Evolutionary conservation across 1,284 basidiomycete genomes (phyloP).

Genomic region (Pterula multifida): DNA sequence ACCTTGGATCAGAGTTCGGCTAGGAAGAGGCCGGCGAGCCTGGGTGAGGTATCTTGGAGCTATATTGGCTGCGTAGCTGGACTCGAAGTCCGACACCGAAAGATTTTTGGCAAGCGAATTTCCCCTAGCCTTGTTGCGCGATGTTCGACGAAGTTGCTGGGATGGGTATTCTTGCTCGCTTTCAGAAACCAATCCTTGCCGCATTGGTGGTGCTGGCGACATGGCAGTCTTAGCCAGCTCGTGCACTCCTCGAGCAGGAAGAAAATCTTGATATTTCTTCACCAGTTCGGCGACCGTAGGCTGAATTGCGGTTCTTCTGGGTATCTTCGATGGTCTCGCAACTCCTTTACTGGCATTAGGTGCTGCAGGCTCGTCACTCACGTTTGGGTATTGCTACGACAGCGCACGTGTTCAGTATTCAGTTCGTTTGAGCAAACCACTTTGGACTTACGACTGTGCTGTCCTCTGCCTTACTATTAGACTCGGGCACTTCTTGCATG

Average conservation of each 20-base stretch:
- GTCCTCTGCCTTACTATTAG: neutral
- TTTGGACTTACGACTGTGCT: neutral
- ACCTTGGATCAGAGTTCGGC: constrained; percentile 38
- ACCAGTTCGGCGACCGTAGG: constrained; percentile 78
- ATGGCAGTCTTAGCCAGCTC: constrained; percentile 60
- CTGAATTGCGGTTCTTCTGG: constrained; percentile 45
- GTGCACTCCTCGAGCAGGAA: constrained; percentile 59
- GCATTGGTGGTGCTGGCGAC: constrained; percentile 27
- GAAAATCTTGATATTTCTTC: constrained; percentile 67
- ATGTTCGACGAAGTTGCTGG: constrained; percentile 18
- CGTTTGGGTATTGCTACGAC: constrained; percentile 11
- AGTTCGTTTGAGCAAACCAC: too few species aligned
- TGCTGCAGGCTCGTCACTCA: constrained; percentile 15
- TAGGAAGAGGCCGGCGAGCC: constrained; percentile 16
- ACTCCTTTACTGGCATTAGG: constrained; percentile 11
- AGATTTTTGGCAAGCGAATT: constrained; percentile 36
- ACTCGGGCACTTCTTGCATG: neutral
- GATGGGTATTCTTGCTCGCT: constrained; percentile 55
- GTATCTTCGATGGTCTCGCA: constrained; percentile 49
- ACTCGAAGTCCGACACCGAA: constrained; percentile 77
- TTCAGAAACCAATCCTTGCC: constrained; percentile 36
- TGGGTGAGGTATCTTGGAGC: constrained; percentile 56
- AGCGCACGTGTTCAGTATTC: too few species aligned
- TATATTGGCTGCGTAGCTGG: constrained; percentile 82
- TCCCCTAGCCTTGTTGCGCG: constrained; percentile 36